A percentile compares a stretch with the other conserved stretches of the same genome.
phyloP scores from a whole-genome alignment of 768 basidiomycete genomes.

The Phylloporus rhodoxanthus region DNA sequence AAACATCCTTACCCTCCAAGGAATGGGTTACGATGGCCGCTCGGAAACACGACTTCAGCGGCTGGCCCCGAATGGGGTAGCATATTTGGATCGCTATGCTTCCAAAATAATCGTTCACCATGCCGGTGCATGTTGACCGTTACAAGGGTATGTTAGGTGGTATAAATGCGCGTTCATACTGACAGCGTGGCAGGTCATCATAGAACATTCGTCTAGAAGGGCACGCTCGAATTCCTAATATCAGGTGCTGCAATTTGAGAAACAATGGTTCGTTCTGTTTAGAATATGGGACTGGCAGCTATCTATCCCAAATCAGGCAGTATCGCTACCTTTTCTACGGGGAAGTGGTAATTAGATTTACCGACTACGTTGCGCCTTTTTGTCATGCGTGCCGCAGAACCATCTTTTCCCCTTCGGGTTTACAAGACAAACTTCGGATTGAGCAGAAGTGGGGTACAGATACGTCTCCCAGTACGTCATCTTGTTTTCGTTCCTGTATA shows the following conservation, averaged over 20 bases:
- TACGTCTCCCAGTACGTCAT: background rate
- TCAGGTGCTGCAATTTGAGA: background rate
- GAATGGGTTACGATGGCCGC: accelerated
- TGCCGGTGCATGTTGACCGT: background rate
- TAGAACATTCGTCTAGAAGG: background rate
- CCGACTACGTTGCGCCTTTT: too few species aligned
- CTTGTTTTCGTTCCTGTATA: background rate
- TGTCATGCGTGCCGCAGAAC: too few species aligned
- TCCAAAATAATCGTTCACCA: background rate
- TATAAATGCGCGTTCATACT: background rate
- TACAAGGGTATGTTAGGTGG: background rate
- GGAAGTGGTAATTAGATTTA: too few species aligned
- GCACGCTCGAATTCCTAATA: background rate
- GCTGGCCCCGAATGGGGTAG: background rate
- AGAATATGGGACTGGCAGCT: too few species aligned
- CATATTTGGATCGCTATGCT: background rate
- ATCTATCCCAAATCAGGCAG: too few species aligned
- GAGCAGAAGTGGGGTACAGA: background rate
- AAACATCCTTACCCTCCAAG: background rate
- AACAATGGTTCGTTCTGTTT: too few species aligned
- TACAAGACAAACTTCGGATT: background rate
- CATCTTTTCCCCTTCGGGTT: too few species aligned
- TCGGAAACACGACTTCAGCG: background rate
- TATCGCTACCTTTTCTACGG: too few species aligned
- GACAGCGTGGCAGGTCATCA: background rate